Base-by-base conservation (phyloP, 371 early-diverging fungal species). In the Lichtheimia ornata region DNA sequence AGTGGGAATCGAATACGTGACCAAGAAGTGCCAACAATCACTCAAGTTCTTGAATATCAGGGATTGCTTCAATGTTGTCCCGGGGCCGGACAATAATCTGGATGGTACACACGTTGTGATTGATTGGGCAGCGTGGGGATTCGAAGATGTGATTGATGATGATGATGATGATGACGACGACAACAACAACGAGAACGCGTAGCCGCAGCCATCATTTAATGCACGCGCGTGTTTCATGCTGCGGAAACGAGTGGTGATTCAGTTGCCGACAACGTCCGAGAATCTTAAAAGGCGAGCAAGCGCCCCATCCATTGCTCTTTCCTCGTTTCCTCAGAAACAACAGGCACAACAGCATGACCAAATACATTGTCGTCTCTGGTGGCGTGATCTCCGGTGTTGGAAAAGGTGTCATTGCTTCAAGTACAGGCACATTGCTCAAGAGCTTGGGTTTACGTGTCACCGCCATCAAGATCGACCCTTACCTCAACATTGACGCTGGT, bases 321-420 rank as follows among this genome's bases (percentile, higher is more conserved):
- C 47, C 47, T 47, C 17, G 47, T 45, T 47, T 47, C 11, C 22
- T 47, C 11, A 17, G 17, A 17, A 47, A n/a, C 7, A 1, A 22
- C 14, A n/a, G 22, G 22, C 47, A n/a, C 47, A 47, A 47, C 47
- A n/a, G n/a, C 47, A 83, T 76, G 84, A 85, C 85, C 74, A 97
- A 97, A 79, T 99, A 97, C 87, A 94, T 99, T 67, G 70, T 99
- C 72, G 97, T 99, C 53, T 93, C 95, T 62, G 99, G 99, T 62
- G 99, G 99, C 77, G 98, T 97, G 63, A 96, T 98, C 72, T 97
- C 97, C 53, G 98, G 99, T 50, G 96, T 99, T 68, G 99, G 99
- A 65, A 99, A 99, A 84, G 99, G 99, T 50, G 95, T 97, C 59
- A 95, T 99, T 74, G 96, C 99, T 43, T 95, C 97, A 50, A 95